Evolutionary conservation across 2,329 filamentous ascomycete genomes (phyloP), one percentile per base, ranked within the genome.

Genomic region (Xenoacremonium recifei): DNA sequence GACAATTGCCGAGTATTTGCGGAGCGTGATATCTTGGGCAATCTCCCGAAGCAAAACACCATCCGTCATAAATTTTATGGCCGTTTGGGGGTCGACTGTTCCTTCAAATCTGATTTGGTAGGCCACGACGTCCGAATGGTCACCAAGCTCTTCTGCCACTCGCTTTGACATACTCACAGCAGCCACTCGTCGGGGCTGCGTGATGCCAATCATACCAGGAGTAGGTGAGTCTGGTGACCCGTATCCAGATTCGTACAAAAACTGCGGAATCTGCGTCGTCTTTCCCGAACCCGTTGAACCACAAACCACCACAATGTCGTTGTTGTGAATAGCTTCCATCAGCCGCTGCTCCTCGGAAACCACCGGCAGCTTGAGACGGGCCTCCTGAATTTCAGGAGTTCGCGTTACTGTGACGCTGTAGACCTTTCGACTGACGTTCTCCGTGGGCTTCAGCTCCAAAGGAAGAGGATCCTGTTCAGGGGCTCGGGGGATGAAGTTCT

Each of bases 51-150:
- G 77, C 45, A 99, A 72, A 20, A 99, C 90, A 76, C 93, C 93
- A 65, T 99, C 93, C 0, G 93, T 99, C 91, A 99, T 96, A 69
- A 97, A 99, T 64, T 99, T 99, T 63, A 99, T 81, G 5, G 89
- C 87, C 0, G 93, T 99, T 39, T 89, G 85, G 20, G 82, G 73
- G 36, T 83, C 81, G 2, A 87, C 83, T 0, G 84, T 92, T 37
- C 86, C 89, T 60, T 99, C 93, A 52, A 97, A 99, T 18, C 95
- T 86, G 55, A 99, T 96, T 63, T 91, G 93, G 63, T 97, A 95
- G 4, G 88, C 89, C 6, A 99, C 91, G 35, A 79, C 79, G 19
- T 84, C 74, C n/a, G 82, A 83, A 55, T 85, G 81, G 35, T 87
- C 76, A 2, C 89, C 90, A 31, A 99, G 67, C 62, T 99, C 93